Evolutionary conservation across 805 yeast genomes (phyloP), one percentile per base, ranked within the genome.

Genomic region (Yamadazyma olivae): DNA sequence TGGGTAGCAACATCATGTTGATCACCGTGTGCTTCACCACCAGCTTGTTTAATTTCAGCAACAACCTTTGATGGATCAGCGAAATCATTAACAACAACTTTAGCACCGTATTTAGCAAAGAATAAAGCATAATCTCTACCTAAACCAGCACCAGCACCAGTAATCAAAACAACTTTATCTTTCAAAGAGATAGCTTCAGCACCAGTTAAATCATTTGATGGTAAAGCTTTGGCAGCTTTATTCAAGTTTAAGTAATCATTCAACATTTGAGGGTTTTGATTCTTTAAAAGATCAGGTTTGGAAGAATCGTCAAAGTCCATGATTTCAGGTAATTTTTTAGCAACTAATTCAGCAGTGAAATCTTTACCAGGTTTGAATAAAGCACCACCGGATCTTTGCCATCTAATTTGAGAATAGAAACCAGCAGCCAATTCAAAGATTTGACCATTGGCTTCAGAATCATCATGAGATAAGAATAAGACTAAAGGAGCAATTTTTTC

Each of bases 401-500:
- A 91, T 55, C 96, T 78, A 43, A 91, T 82, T 63, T 88, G 95
- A 27, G 89, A 87, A 59, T 75, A 87, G 57, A 82, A 84, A 1
- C 98, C 98, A 28, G 95, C 98, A 20, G 97, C 99, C 45, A 86
- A 82, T 67, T 91, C 97, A 62, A 76, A 91, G 36, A 83, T 82
- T 28, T 89, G 79, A 45, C 91, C 88, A 29, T 81, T 75, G 16
- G 83, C 76, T 30, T 70, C 64, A 41, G 52, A 59, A 32, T 71
- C 58, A 32, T 82, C 86, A 54, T 85, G 91, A 2, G 88, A 68
- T 46, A 91, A 71, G 57, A 76, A 88, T 30, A 88, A 75, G 6
- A 90, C 96, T 46, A 91, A 71, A 3, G 98, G 97, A n/a, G 91
- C 90, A 48, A 91, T 78, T 60, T 85, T 87, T 48, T 86, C 93